Percentiles rank a stretch among this genome's conserved stretches.
Evolutionary conservation across 2,329 filamentous ascomycete species (phyloP).

Genomic region (Chaetomiaceae sp.): DNA sequence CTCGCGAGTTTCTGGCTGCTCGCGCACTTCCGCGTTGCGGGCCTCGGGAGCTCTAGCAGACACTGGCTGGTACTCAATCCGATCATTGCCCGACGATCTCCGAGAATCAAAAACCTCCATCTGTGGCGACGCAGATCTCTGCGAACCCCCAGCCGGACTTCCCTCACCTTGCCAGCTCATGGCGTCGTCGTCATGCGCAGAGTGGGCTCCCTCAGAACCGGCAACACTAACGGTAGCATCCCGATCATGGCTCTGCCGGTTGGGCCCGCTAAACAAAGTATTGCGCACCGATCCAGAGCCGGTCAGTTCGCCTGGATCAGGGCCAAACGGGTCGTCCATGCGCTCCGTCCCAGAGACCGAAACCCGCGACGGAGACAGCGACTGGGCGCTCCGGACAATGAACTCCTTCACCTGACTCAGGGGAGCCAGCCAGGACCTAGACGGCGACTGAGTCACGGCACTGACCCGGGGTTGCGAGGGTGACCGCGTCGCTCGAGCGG

Average conservation of each 20-base stretch:
- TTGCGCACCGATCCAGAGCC: conserved; percentile 12
- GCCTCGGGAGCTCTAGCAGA: neutral
- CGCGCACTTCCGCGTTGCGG: neutral
- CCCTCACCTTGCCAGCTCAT: conserved; percentile 42
- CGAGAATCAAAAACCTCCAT: conserved; percentile 10
- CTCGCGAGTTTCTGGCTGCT: conserved; percentile 7
- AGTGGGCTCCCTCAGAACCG: conserved; percentile 32
- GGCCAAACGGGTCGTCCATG: conserved; percentile 28
- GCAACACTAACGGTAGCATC: conserved; percentile 20
- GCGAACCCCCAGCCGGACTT: conserved; percentile 8
- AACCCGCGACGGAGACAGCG: conserved; percentile 28
- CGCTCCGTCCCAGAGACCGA: conserved; percentile 10
- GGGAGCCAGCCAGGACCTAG: conserved; percentile 31
- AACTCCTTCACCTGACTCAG: conserved; percentile 32
- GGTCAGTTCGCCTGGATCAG: conserved; percentile 15
- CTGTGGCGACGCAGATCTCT: conserved; percentile 11
- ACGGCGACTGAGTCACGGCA: conserved; percentile 4
- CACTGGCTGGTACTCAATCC: neutral
- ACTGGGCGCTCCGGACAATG: conserved; percentile 30
- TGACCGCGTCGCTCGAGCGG: conserved; percentile 11
- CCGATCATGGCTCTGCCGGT: neutral
- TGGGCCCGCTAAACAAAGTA: conserved; percentile 17
- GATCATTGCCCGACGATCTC: neutral
- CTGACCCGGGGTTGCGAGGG: conserved; percentile 9
- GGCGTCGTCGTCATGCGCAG: conserved; percentile 28